These are phyloP conservation scores for Lodderomyces pseudojiufengensis DNA, from an alignment of 1,139 yeast species.

Conservation along the genomic window DNA sequence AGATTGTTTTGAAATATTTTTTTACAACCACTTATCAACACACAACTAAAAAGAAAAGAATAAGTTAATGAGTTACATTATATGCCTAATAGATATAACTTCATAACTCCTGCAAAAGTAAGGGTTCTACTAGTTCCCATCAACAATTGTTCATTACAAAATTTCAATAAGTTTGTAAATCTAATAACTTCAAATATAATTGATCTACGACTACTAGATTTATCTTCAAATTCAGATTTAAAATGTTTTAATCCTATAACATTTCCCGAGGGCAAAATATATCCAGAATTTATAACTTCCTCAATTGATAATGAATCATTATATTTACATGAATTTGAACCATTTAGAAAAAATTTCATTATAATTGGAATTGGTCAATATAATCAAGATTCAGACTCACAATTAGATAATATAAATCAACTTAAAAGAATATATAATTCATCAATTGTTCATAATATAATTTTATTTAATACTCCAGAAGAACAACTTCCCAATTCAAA, in stretches of 20 bases:
- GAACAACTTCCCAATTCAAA: constrained; percentile 17
- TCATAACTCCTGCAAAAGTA: constrained; percentile 58
- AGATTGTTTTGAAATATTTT: background rate
- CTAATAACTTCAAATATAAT: constrained; percentile 43
- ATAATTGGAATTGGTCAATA: constrained; percentile 62
- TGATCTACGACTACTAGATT: constrained; percentile 72
- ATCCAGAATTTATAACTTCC: constrained; percentile 52
- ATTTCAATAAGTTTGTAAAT: constrained; percentile 47
- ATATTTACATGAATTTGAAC: constrained; percentile 84
- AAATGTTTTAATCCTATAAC: constrained; percentile 75
- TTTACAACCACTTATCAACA: too few species aligned
- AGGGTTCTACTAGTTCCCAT: constrained; percentile 70
- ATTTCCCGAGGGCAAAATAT: constrained; percentile 66
- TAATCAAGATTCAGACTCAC: constrained; percentile 11
- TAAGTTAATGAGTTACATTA: too few species aligned
- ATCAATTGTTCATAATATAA: constrained; percentile 59
- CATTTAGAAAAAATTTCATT: constrained; percentile 71
- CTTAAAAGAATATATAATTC: constrained; percentile 44
- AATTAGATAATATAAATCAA: constrained; percentile 7
- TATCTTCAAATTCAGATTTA: constrained; percentile 59
- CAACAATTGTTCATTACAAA: constrained; percentile 46
- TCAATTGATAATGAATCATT: constrained; percentile 54
- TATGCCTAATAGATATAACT: constrained; percentile 16
- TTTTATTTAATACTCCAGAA: constrained; percentile 55
- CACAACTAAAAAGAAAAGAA: too few species aligned